phyloP scores from a whole-genome alignment of 257 asterid genomes.

The Cordia subcordata region DNA sequence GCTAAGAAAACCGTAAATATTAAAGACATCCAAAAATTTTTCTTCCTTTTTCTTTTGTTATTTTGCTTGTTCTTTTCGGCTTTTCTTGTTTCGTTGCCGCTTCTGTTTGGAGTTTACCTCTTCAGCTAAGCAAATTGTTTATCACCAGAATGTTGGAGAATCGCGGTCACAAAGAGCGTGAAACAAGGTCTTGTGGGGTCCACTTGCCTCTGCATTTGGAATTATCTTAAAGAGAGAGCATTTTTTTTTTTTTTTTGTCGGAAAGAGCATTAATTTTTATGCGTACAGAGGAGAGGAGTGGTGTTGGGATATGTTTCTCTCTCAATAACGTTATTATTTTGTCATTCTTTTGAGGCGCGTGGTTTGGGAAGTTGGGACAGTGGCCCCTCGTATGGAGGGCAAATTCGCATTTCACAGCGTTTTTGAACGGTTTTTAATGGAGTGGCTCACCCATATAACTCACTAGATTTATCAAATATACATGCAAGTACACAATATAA shows the following conservation, averaged over 20 bases:
- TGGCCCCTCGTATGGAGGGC: constrained; percentile 9
- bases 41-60: neutral
- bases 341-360: constrained; percentile 21
- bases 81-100: neutral
- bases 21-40: neutral
- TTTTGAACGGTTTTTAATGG: neutral
- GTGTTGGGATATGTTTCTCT: constrained; percentile 1
- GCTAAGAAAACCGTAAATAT: too few species aligned
- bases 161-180: constrained; percentile 34
- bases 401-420: constrained; percentile 5
- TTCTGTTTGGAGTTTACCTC: neutral
- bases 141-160: constrained; percentile 17
- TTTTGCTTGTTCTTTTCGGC: neutral
- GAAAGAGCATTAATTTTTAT: too few species aligned
- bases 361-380: constrained; percentile 9
- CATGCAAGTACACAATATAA: too few species aligned
- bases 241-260: too few species aligned
- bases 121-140: neutral
- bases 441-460: neutral
- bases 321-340: constrained; percentile 12
- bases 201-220: constrained; percentile 1
- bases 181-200: constrained; percentile 18
- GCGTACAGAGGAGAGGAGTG: too few species aligned
- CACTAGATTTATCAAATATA: too few species aligned
- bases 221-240: too few species aligned